phyloP scores from a whole-genome alignment of 2,329 filamentous ascomycete genomes.

The Byssoonygena ceratinophila region DNA sequence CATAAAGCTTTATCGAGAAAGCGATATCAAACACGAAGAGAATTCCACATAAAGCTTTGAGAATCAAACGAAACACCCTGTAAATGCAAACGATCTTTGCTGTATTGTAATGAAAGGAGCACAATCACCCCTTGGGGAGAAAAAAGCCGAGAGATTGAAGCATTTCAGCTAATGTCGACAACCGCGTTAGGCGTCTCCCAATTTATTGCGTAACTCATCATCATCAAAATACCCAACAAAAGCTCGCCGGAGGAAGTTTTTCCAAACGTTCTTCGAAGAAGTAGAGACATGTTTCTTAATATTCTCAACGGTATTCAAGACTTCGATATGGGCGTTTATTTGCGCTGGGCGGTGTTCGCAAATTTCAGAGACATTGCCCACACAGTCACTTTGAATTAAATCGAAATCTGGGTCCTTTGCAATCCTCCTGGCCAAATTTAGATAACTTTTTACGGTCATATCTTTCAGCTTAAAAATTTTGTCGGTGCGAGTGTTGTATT shows the following conservation, averaged over 20 bases:
- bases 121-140: not conserved
- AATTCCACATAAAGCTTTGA: not conserved
- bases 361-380: not conserved
- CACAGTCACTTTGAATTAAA: not conserved
- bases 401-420: slow-evolving; percentile 39
- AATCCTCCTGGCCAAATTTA: slow-evolving; percentile 71
- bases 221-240: slow-evolving; percentile 17
- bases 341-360: not conserved
- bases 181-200: not conserved
- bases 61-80: not conserved
- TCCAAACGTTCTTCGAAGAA: slow-evolving; percentile 15
- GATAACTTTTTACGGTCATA: slow-evolving; percentile 70
- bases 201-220: slow-evolving; percentile 5
- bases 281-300: not conserved
- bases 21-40: not conserved
- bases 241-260: slow-evolving; percentile 16
- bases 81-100: not conserved
- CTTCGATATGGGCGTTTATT: not conserved
- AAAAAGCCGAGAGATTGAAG: not conserved
- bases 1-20: no score
- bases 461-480: slow-evolving; percentile 64
- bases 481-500: slow-evolving; percentile 77
- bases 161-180: not conserved
- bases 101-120: not conserved
- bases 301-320: not conserved